phyloP scores from a whole-genome alignment of 2,329 filamentous ascomycete genomes.

The Diaporthe ilicicola region DNA sequence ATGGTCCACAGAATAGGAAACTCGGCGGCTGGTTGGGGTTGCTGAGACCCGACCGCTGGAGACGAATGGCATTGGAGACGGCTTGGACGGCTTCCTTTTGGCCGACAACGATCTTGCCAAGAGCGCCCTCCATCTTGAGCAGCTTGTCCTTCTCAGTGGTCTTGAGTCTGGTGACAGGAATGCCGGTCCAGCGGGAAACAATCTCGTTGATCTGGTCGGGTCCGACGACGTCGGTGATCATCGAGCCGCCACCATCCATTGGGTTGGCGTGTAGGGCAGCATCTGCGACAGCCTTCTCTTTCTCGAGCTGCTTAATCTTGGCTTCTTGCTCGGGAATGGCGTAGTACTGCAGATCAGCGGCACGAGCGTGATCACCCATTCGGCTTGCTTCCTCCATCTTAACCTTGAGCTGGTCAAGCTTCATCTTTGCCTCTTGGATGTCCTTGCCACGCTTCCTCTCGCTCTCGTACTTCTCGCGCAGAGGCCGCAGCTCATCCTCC shows the following conservation, averaged over 20 bases:
- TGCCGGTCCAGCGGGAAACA: conserved; percentile 96
- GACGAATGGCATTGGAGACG: conserved; percentile 93
- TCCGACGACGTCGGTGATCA: conserved; percentile 93
- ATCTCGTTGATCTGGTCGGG: conserved; percentile 99
- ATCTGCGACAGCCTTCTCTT: conserved; percentile 81
- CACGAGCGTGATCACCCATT: conserved; percentile 82
- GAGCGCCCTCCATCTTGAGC: conserved; percentile 92
- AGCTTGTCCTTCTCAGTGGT: conserved; percentile 98
- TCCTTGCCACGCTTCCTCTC: conserved; percentile 92
- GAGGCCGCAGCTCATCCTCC: conserved; percentile 88
- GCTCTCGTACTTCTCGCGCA: conserved; percentile 94
- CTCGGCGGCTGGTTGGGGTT: conserved; percentile 98
- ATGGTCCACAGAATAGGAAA: conserved; percentile 98
- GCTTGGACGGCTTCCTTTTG: conserved; percentile 93
- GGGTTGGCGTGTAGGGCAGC: conserved; percentile 66
- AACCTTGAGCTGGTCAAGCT: conserved; percentile 89
- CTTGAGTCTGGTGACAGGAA: conserved; percentile 91
- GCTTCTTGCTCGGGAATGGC: conserved; percentile 92
- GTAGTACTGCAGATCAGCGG: conserved; percentile 95
- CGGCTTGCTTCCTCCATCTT: conserved; percentile 95
- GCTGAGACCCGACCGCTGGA: conserved; percentile 91
- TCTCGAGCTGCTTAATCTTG: conserved; percentile 83
- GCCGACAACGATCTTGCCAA: conserved; percentile 86
- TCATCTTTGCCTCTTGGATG: conserved; percentile 93
- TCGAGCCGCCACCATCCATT: conserved; percentile 70